These are phyloP conservation scores for Drechslera avenae DNA, from an alignment of 2,329 filamentous ascomycete species.

Conservation along the genomic window DNA sequence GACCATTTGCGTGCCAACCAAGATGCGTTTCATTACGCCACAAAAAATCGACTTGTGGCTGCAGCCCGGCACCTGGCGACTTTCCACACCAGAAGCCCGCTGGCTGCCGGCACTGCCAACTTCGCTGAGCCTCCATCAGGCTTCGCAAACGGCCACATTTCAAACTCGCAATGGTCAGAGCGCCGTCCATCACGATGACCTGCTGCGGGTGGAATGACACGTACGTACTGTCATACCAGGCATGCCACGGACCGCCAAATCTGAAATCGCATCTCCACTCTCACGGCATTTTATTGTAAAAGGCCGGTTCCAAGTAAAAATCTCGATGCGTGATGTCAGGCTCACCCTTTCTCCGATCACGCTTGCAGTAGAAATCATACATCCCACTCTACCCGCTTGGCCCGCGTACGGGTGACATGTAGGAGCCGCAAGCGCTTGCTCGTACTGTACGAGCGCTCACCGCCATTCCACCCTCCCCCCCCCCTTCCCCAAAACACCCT, in stretches of 20 bases:
- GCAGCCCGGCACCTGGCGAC: background rate
- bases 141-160: too few species aligned
- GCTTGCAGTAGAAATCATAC: slow-evolving; percentile 2
- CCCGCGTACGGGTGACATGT: slow-evolving; percentile 1
- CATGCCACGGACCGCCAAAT: slow-evolving; percentile 9
- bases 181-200: slow-evolving; percentile 6
- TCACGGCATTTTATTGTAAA: slow-evolving; percentile 17
- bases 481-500: background rate
- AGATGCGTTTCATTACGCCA: background rate
- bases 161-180: background rate
- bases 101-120: background rate
- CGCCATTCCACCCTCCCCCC: slow-evolving; percentile 8
- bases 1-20: background rate
- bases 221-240: slow-evolving; percentile 7
- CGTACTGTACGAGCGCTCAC: slow-evolving; percentile 9
- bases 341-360: slow-evolving; percentile 4
- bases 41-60: background rate
- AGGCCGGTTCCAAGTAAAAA: slow-evolving; percentile 12
- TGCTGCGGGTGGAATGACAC: slow-evolving; percentile 11
- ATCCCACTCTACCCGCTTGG: slow-evolving; percentile 4
- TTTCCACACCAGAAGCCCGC: background rate
- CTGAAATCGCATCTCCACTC: slow-evolving; percentile 26
- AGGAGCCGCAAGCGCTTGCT: background rate
- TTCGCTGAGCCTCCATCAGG: background rate
- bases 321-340: slow-evolving; percentile 35